phyloP scores from a whole-genome alignment of 345 rosid genomes.

The Raphanus raphanistrum region DNA sequence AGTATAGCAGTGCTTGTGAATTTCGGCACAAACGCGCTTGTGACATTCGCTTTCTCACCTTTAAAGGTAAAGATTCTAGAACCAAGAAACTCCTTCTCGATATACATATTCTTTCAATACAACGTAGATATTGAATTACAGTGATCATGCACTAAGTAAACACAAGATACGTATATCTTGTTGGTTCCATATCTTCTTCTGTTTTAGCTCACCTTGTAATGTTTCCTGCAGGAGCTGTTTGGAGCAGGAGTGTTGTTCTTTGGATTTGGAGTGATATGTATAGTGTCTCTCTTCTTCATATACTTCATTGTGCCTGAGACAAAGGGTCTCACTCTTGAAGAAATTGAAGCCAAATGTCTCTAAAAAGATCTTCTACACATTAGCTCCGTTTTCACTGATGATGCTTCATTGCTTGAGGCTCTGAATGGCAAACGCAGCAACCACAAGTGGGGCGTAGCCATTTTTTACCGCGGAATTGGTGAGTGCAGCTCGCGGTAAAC shows the following conservation, averaged over 20 bases:
- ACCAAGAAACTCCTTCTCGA: neutral
- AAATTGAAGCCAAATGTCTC: constrained; percentile 83
- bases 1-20: constrained; percentile 91
- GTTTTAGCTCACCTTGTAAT: constrained; percentile 10
- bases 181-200: too few relatives aligned
- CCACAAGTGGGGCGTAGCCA: neutral
- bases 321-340: constrained; percentile 93
- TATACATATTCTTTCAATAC: neutral
- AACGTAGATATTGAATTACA: neutral
- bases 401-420: constrained; percentile 17
- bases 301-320: constrained; percentile 89
- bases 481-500: constrained; percentile 24
- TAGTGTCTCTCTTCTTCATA: constrained; percentile 71
- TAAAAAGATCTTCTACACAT: constrained; percentile 28
- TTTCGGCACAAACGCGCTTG: constrained; percentile 91
- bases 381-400: constrained; percentile 8
- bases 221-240: constrained; percentile 56
- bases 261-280: constrained; percentile 72
- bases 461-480: neutral
- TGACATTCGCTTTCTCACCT: constrained; percentile 93
- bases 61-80: constrained; percentile 53
- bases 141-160: neutral
- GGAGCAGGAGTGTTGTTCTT: constrained; percentile 86
- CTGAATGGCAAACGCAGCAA: constrained; percentile 18
- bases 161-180: neutral